These are phyloP conservation scores for Pythium plurisporium DNA, from an alignment of 352 stramenopile genomes.

Conservation along the genomic window DNA sequence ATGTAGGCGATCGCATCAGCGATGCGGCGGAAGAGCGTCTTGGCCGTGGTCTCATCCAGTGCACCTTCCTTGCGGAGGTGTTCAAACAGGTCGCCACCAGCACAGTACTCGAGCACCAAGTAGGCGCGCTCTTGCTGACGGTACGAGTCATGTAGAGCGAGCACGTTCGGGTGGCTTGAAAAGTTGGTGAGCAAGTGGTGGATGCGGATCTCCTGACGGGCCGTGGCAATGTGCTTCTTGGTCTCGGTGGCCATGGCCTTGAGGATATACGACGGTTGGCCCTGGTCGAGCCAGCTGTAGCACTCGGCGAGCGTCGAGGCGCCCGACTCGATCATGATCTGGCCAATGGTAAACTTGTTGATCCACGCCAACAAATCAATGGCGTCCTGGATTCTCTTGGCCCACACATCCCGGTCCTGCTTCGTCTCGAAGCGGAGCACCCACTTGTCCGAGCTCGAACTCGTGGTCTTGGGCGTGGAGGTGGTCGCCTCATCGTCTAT, in stretches of 20 bases:
- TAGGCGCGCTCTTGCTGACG: constrained; percentile 59
- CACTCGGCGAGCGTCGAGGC: constrained; percentile 59
- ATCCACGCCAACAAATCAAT: constrained; percentile 65
- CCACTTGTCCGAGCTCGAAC: constrained; percentile 42
- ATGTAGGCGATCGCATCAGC: constrained; percentile 43
- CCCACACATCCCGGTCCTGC: constrained; percentile 56
- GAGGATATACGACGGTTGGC: constrained; percentile 55
- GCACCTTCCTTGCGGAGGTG: constrained; percentile 49
- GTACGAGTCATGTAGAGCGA: constrained; percentile 58
- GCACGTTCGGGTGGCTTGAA: constrained; percentile 59
- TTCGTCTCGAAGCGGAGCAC: constrained; percentile 73
- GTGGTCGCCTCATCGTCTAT: constrained; percentile 17
- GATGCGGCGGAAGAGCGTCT: constrained; percentile 49
- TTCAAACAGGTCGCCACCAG: constrained; percentile 57
- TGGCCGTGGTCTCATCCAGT: constrained; percentile 44
- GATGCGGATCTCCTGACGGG: constrained; percentile 61
- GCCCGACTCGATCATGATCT: constrained; percentile 48
- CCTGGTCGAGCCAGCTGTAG: constrained; percentile 55
- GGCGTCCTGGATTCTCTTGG: constrained; percentile 59
- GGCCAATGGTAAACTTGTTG: constrained; percentile 62
- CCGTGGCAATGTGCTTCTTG: constrained; percentile 38
- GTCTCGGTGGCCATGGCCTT: constrained; percentile 54
- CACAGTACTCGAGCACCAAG: constrained; percentile 61
- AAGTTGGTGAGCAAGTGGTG: constrained; percentile 71
- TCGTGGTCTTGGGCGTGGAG: constrained; percentile 11